Evolutionary conservation across 1,284 basidiomycete species (phyloP).

Genomic region (Ganoderma resinaceum): DNA sequence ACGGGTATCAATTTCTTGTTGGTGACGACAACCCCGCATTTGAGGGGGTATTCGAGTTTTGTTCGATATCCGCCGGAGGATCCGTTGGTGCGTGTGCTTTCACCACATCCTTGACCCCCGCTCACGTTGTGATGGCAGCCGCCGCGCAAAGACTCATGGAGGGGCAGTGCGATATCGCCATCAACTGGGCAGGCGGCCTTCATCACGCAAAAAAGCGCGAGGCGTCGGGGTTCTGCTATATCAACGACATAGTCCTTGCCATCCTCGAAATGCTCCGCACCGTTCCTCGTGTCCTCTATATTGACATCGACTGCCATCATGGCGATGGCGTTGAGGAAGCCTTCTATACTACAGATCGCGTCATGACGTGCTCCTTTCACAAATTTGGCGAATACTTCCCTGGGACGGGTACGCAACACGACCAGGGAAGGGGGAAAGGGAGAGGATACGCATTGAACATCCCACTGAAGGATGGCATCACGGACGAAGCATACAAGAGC

Average conservation of each 20-base stretch:
- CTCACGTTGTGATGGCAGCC: constrained; percentile 49
- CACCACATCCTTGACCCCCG: not conserved
- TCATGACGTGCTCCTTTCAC: constrained; percentile 97
- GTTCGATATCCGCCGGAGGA: constrained; percentile 95
- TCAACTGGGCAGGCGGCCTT: constrained; percentile 98
- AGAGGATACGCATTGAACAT: constrained; percentile 94
- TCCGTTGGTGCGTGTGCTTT: constrained; percentile 71
- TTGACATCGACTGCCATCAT: constrained; percentile 98
- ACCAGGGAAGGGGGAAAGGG: constrained; percentile 87
- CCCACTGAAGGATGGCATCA: constrained; percentile 93
- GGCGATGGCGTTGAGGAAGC: constrained; percentile 99
- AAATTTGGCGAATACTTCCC: constrained; percentile 98
- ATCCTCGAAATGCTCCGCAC: constrained; percentile 88
- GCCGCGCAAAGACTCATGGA: constrained; percentile 86
- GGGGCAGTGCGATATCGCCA: constrained; percentile 89
- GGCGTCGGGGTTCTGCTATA: constrained; percentile 96
- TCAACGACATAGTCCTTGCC: constrained; percentile 94
- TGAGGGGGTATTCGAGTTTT: constrained; percentile 97
- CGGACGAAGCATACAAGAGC: constrained; percentile 81
- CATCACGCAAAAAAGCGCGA: constrained; percentile 99
- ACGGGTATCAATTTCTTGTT: constrained; percentile 83
- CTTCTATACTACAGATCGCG: constrained; percentile 96
- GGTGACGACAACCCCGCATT: constrained; percentile 98
- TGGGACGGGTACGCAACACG: constrained; percentile 89
- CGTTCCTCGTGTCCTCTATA: constrained; percentile 91